Base-by-base conservation (phyloP, 2,329 filamentous ascomycete genomes). In the Claviceps pusilla region DNA sequence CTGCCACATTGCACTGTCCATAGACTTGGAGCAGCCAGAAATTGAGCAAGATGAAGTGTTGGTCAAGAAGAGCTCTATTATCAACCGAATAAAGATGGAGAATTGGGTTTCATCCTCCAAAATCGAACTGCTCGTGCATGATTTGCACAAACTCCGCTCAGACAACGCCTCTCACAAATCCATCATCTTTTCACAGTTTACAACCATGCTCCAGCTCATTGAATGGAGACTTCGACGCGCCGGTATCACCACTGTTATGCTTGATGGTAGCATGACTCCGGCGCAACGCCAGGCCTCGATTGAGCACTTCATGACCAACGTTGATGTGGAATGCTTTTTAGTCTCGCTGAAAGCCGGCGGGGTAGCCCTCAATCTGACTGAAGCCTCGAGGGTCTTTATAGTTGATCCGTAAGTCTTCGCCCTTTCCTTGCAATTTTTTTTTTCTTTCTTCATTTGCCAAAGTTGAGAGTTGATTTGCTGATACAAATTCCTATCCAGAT, bases 81-180 rank as follows among this genome's bases (percentile, higher is more conserved):
- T 97, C 75, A 97, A 97, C 68, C 87, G 93, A 54, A 97, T 98
- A 71, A 89, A 91, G 70, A 96, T 97, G 90, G 88, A 95, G 67
- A 87, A 97, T 63, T 98, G 93, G 93, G 95, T 89, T 0, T 95
- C 89, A 0, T 96, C 89, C 1, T 96, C 90, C 58, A 98, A 98
- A 73, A 98, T 98, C 60, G 93, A 98, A 71, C 83, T 95, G 67
- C 80, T 98, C 6, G 86, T 97, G 10, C 94, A 96, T 64, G 89
- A 97, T 64, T 78, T 98, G 2, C 93, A 95, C 74, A 86, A 87
- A 68, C 78, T 97, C 43, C 84, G 93, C 55, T 95, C 87, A 55
- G 87, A 95, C 71, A 95, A 94, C 67, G 84, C 89, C 58, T 94
- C 89, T 0, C 85, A 93, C 68, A 98, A 98, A 72, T 94, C 88